Evolutionary conservation across 2,329 filamentous ascomycete species (phyloP), one percentile per base, ranked within the genome.

Genomic region (Penicillium sp.): DNA sequence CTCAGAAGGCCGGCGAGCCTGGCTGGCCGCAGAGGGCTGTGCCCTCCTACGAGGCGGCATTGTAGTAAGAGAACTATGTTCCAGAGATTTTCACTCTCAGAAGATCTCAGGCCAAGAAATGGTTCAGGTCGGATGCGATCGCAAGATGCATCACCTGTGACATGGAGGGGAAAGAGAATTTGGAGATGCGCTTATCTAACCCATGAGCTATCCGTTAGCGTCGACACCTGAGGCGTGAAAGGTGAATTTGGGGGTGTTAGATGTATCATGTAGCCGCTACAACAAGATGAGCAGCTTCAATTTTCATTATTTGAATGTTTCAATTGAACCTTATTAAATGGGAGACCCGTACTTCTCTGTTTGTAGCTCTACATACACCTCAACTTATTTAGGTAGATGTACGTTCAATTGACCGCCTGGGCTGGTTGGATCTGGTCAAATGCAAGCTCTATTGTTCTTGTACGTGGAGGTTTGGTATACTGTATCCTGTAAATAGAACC

Each of bases 31-130:
- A 53, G 69, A 57, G 56, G 69, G 60, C 61, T 70, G 68, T 45
- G 68, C 65, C 65, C 68, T 71, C 63, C 64, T 71, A 58, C 71
- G 71, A 56, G 73, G 73, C 58, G 73, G 70, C 73, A 76, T 75
- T 52, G 53, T 60, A 44, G 49, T 54, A 57, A 54, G 42, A 29
- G 23, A 41, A 50, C 53, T 54, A 49, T 48, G 22, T 9, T 56
- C 47, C 53, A 33, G 23, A 45, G 22, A 51, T 11, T 47, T 31
- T 9, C 29, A 23, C 26, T 46, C 48, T 55, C n/a, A 48, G 35
- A 20, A 33, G 40, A 55, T 51, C 43, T 56, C 54, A 61, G 55
- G 49, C 52, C 52, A 55, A 51, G 44, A 49, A 49, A 46, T 44
- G 42, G 42, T 52, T 52, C 20, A 40, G 49, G 41, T 11, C 20